These are phyloP conservation scores for Jatropha podagrica DNA, from an alignment of 441 rosid genomes.

Conservation along the genomic window DNA sequence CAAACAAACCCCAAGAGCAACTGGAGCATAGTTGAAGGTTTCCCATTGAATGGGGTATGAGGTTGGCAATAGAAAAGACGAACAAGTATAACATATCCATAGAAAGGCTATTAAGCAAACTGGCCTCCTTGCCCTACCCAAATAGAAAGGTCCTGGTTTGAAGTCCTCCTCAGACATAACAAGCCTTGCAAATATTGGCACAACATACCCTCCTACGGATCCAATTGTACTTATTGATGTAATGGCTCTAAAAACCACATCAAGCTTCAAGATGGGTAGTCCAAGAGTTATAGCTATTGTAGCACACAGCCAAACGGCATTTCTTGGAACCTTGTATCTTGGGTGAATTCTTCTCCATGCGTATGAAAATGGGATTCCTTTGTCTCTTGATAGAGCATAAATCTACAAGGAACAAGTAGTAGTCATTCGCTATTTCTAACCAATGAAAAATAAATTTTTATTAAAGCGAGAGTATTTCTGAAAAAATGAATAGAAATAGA, in stretches of 20 bases:
- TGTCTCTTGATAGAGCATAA: constrained; percentile 59
- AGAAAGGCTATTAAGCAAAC: constrained; percentile 53
- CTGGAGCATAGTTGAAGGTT: constrained; percentile 57
- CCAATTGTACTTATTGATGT: constrained; percentile 55
- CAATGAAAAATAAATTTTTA: too few relatives aligned
- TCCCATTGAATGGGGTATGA: constrained; percentile 46
- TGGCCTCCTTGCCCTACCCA: constrained; percentile 56
- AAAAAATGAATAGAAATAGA: too few relatives aligned
- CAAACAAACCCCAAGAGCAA: constrained; percentile 45
- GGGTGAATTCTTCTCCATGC: constrained; percentile 57
- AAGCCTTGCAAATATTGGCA: constrained; percentile 55
- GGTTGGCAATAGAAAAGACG: constrained; percentile 51
- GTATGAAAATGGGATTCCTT: constrained; percentile 51
- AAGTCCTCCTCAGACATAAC: constrained; percentile 50
- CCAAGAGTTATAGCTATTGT: constrained; percentile 53
- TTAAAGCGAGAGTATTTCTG: too few relatives aligned
- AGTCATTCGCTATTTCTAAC: too few relatives aligned
- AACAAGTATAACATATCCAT: constrained; percentile 64
- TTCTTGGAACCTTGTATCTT: constrained; percentile 49
- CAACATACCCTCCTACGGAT: constrained; percentile 64
- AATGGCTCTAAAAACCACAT: constrained; percentile 58
- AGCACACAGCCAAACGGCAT: constrained; percentile 62
- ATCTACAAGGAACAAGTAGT: constrained; percentile 32
- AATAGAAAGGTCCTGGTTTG: constrained; percentile 54
- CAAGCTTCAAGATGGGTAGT: constrained; percentile 50